Percentiles rank a stretch among this genome's conserved stretches.
phyloP scores from a whole-genome alignment of 768 basidiomycete genomes.

The Mycena indigotica region DNA sequence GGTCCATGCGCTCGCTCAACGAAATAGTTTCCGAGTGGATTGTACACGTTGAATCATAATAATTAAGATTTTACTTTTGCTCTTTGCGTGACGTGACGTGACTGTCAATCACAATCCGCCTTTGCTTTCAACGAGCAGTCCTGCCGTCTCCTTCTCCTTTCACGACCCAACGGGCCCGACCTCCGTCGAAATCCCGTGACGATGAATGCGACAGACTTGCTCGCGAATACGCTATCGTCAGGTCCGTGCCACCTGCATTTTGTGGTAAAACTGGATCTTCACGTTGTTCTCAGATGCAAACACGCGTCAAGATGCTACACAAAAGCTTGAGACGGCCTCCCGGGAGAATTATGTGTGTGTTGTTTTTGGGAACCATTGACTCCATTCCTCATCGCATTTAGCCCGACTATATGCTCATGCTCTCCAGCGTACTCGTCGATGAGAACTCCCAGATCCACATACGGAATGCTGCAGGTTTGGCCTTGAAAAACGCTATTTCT shows the following conservation, averaged over 20 bases:
- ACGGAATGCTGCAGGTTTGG: slow-evolving; percentile 94
- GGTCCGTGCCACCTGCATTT: slow-evolving; percentile 54
- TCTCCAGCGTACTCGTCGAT: slow-evolving; percentile 81
- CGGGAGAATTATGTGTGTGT: slow-evolving; percentile 87
- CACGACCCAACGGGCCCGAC: neutral
- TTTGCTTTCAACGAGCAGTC: no score
- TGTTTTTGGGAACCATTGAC: slow-evolving; percentile 15
- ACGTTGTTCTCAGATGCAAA: slow-evolving; percentile 62
- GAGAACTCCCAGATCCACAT: slow-evolving; percentile 71
- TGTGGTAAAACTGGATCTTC: no score
- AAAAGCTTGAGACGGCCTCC: slow-evolving; percentile 84
- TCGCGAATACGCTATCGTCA: slow-evolving; percentile 89
- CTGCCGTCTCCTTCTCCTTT: neutral
- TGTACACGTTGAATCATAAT: no score
- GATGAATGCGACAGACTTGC: slow-evolving; percentile 91
- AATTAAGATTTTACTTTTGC: no score
- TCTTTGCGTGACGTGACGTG: no score
- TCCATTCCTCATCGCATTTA: slow-evolving; percentile 35
- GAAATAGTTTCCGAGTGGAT: slow-evolving; percentile 67
- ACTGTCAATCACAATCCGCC: no score
- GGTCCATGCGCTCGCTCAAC: slow-evolving; percentile 70
- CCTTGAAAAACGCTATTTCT: slow-evolving; percentile 92
- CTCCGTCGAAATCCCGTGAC: slow-evolving; percentile 7
- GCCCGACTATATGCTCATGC: slow-evolving; percentile 92
- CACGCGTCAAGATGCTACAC: slow-evolving; percentile 90